Evolutionary conservation across 2,329 filamentous ascomycete species (phyloP).

Genomic region (Penicillium sp.): DNA sequence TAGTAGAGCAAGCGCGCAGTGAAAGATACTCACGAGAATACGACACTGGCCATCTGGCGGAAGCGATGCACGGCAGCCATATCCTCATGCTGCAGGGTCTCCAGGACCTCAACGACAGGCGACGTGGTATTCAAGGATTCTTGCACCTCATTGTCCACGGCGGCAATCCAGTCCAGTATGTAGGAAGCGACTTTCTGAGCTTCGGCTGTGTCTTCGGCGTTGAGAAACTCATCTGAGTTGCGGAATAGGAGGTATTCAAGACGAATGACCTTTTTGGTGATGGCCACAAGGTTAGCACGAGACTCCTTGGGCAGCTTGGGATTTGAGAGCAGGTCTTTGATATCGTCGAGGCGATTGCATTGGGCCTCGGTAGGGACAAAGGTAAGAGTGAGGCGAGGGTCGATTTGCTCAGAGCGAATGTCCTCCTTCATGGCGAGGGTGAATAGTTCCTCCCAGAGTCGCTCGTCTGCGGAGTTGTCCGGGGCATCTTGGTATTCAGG

Average conservation of each 20-base stretch:
- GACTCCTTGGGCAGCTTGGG: constrained; percentile 9
- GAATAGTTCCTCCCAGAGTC: constrained; percentile 20
- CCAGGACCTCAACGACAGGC: constrained; percentile 10
- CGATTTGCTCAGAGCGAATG: constrained; percentile 15
- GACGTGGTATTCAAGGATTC: constrained; percentile 8
- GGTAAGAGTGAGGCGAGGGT: constrained; percentile 8
- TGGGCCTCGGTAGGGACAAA: constrained; percentile 1
- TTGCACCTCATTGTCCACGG: constrained; percentile 13
- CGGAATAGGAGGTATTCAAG: no score
- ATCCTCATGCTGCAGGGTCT: constrained; percentile 3
- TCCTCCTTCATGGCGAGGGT: constrained; percentile 22
- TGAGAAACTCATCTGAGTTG: no score
- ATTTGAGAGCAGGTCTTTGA: constrained; percentile 14
- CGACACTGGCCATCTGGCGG: constrained; percentile 14
- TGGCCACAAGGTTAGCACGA: constrained; percentile 17
- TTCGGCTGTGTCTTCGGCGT: not conserved
- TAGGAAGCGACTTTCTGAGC: constrained; percentile 7
- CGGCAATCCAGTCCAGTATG: constrained; percentile 15
- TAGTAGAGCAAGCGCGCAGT: not conserved
- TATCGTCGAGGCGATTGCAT: constrained; percentile 10
- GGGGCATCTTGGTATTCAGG: constrained; percentile 25
- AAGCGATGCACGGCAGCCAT: constrained; percentile 12
- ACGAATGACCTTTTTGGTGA: constrained; percentile 2
- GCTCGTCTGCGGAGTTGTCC: constrained; percentile 8
- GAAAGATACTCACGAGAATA: constrained; percentile 18